phyloP scores from a whole-genome alignment of 1,284 basidiomycete species.

The Anthracocystis walkeri region DNA sequence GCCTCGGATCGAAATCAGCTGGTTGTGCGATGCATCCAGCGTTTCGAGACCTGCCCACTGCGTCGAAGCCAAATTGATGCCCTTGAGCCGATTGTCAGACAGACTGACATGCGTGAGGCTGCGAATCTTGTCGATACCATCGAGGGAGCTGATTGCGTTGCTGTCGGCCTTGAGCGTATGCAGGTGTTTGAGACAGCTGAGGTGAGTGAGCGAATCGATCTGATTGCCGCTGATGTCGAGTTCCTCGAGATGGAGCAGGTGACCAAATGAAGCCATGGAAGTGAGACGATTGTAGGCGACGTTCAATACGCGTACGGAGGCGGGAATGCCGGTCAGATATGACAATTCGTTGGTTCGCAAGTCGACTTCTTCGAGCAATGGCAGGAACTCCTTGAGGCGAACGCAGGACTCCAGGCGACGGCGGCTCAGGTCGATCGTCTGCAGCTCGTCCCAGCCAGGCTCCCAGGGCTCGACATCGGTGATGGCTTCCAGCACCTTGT shows the following conservation, averaged over 20 bases:
- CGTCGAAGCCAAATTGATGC: constrained; percentile 73
- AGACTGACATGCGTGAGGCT: constrained; percentile 83
- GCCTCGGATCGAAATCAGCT: constrained; percentile 71
- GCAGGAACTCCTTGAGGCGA: constrained; percentile 91
- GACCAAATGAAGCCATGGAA: constrained; percentile 86
- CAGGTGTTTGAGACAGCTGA: constrained; percentile 74
- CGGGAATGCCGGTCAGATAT: constrained; percentile 64
- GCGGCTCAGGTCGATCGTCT: constrained; percentile 80
- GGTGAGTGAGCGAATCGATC: constrained; percentile 75
- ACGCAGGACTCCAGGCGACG: constrained; percentile 89
- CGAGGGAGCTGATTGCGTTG: constrained; percentile 82
- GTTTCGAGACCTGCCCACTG: constrained; percentile 75
- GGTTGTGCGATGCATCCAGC: constrained; percentile 84
- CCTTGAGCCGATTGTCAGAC: constrained; percentile 79
- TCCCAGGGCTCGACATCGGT: constrained; percentile 96
- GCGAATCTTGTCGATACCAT: constrained; percentile 77
- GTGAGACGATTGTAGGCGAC: constrained; percentile 75
- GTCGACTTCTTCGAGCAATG: constrained; percentile 81
- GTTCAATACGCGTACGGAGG: constrained; percentile 51
- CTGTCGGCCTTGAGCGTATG: constrained; percentile 88
- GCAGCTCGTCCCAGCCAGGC: constrained; percentile 89
- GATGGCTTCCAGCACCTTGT: constrained; percentile 88
- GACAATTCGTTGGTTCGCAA: constrained; percentile 72
- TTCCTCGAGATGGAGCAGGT: constrained; percentile 85
- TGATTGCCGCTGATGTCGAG: constrained; percentile 92